Evolutionary conservation across 176 grass and related monocot species (phyloP), one percentile per base, ranked within the genome.

Genomic region (Cymbopogon citratus): DNA sequence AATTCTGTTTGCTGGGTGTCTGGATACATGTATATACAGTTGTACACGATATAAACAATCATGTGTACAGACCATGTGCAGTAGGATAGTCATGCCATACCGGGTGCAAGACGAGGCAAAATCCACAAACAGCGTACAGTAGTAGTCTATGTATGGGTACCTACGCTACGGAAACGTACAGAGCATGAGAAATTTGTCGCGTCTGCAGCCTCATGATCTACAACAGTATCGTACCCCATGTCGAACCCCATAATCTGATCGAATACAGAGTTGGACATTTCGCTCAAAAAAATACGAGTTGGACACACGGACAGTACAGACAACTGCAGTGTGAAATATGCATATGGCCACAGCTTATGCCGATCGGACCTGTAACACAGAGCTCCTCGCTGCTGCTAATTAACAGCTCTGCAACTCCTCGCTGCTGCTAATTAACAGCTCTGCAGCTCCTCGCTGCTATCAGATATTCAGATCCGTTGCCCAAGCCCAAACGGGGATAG

Each of bases 161-260:
- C 44, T 49, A 80, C 59, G 44, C 87, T 77, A 85, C 78, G 66
- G 66, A 66, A 77, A n/a, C 43, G 63, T 76, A 63, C 41, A 76
- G 33, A 63, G 64, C 49, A 89, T 78, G 79, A 82, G 57, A 81
- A 82, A 34, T 73, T 80, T 69, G 87, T 78, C 87, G 56, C 60
- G 38, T 78, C 13, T 67, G 83, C 44, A 19, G 73, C 73, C 65
- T n/a, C n/a, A n/a, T n/a, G n/a, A 28, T 77, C 35, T 52, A 65
- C 65, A 59, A 64, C 29, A 29, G 23, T 66, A 41, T 45, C 35
- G 18, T 23, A 49, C 24, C 75, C 86, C 87, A 87, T 81, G 78
- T 69, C 86, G 74, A 48, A 48, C 23, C 12, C 82, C 73, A 84
- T 67, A 52, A 80, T 75, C 40, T 43, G 77, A 23, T 21, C 1